These are phyloP conservation scores for Gonapodya prolifera DNA, from an alignment of 192 early-diverging fungal genomes.

Conservation along the genomic window DNA sequence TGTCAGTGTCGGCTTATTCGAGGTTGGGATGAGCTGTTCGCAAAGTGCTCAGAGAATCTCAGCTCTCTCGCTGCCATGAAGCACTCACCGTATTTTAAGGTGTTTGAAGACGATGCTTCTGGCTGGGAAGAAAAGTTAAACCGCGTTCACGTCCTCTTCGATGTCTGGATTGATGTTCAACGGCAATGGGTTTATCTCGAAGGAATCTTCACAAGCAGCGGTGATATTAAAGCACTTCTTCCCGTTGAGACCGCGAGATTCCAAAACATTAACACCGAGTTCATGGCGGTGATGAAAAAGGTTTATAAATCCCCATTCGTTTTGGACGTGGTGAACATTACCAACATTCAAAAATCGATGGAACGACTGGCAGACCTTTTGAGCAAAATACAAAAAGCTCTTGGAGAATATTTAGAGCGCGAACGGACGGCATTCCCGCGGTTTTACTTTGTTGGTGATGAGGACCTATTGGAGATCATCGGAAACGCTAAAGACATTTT, in stretches of 20 bases:
- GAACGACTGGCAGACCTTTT: constrained; percentile 88
- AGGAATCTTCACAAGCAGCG: constrained; percentile 92
- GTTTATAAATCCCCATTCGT: constrained; percentile 98
- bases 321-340: constrained; percentile 82
- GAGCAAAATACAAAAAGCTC: constrained; percentile 91
- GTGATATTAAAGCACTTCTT: constrained; percentile 93
- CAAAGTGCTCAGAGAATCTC: constrained; percentile 89
- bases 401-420: constrained; percentile 97
- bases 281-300: constrained; percentile 96
- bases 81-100: constrained; percentile 92
- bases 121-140: constrained; percentile 96
- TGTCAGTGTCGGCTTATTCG: constrained; percentile 75
- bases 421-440: constrained; percentile 95
- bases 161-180: constrained; percentile 99
- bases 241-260: constrained; percentile 95
- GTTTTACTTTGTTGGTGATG: constrained; percentile 99
- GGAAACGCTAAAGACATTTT: constrained; percentile 93
- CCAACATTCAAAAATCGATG: constrained; percentile 88
- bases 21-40: constrained; percentile 98
- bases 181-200: constrained; percentile 99
- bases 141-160: constrained; percentile 88
- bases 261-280: constrained; percentile 94
- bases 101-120: constrained; percentile 93
- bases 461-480: constrained; percentile 99
- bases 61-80: constrained; percentile 94